Conservation (phyloP, 768 basidiomycete genomes). For the Exsudoporus frostii region DNA sequence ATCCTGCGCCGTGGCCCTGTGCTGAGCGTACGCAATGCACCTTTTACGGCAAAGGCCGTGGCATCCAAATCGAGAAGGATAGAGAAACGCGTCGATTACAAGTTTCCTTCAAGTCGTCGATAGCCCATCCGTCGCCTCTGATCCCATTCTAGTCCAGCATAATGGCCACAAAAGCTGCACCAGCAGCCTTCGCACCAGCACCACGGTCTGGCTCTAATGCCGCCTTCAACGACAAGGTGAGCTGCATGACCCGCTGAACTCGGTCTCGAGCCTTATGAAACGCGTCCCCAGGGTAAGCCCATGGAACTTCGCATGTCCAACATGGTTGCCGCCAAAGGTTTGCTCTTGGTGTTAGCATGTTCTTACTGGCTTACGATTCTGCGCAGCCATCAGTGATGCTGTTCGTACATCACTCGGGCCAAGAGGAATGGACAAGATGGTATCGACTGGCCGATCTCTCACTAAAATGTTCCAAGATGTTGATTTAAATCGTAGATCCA, state of each 20-base stretch:
- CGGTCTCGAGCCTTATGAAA: constrained; percentile 14
- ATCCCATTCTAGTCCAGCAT: constrained; percentile 7
- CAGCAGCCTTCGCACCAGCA: constrained; percentile 3
- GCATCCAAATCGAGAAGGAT: constrained; percentile 22
- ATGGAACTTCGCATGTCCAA: constrained; percentile 98
- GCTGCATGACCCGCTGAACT: neutral
- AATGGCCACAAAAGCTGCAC: constrained; percentile 30
- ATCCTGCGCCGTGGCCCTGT: neutral
- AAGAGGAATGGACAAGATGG: constrained; percentile 99
- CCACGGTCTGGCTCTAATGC: constrained; percentile 57
- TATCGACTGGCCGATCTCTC: constrained; percentile 33
- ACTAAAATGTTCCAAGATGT: neutral
- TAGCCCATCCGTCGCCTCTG: constrained; percentile 6
- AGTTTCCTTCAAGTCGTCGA: constrained; percentile 3
- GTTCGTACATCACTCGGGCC: constrained; percentile 96
- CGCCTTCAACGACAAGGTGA: constrained; percentile 84
- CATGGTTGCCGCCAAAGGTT: constrained; percentile 96
- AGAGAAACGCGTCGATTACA: constrained; percentile 21
- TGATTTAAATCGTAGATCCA: constrained; percentile 64
- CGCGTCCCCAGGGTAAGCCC: constrained; percentile 77
- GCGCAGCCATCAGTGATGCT: constrained; percentile 90
- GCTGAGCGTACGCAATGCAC: constrained; percentile 27
- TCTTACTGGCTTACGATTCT: constrained; percentile 4
- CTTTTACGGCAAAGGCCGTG: constrained; percentile 30
- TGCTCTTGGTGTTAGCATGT: constrained; percentile 7